Evolutionary conservation across 768 basidiomycete genomes (phyloP), one percentile per base, ranked within the genome.

Genomic region (Psilocybe subaeruginosa): DNA sequence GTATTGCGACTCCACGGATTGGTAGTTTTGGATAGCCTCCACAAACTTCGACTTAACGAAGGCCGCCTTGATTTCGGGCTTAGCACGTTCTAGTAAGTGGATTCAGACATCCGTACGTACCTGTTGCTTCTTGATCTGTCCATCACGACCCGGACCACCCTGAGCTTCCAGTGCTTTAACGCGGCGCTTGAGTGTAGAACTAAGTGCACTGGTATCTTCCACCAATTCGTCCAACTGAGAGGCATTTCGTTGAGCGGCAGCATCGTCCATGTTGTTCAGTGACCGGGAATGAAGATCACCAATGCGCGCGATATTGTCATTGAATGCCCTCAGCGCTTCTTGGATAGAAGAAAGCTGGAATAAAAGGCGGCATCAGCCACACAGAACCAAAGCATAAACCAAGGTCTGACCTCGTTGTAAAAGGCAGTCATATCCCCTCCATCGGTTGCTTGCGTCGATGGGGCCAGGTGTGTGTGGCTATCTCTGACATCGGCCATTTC

Each of bases 11-110:
- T 95, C 93, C 37, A 93, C 90, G 27, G 82, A 83, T 71, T 94
- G 91, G 69, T 93, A 95, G 63, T 82, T 86, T 76, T 95, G 94
- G 62, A 95, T 87, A 19, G 91, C 88, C 64, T 94, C 93, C 46
- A 93, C 82, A 68, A 95, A 95, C 66, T 93, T 91, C 31, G 82
- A 82, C 71, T 88, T 89, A 67, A 89, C 81, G 35, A 89, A 72
- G 0, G 82, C 84, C 17, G 83, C 85, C 87, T 90, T 45, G 56
- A 27, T 19, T 11, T 27, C 23, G 19, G 46, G 23, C 43, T 59
- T 41, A 50, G 56, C 59, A 29, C 60, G 55, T 60, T 23, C 51
- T 29, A 16, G 33, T 7, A n/a, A 12, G 17, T 5, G 52, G 12
- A 33, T 46, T 27, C 41, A 29, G 19, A 39, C 7, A 41, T 35